phyloP scores from a whole-genome alignment of 352 stramenopile genomes.

The Pythium apleroticum region DNA sequence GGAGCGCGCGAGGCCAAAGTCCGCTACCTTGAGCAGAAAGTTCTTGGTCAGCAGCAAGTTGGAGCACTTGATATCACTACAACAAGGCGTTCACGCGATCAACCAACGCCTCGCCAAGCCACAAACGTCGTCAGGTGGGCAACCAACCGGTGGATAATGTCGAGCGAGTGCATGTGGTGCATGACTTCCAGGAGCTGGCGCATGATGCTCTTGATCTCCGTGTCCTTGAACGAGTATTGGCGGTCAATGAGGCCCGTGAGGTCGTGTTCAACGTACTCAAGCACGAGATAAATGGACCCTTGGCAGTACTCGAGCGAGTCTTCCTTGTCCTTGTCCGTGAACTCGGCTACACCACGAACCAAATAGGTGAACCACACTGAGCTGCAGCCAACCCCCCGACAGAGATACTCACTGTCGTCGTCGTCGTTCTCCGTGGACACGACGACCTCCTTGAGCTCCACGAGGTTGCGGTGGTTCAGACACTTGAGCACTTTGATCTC shows the following conservation, averaged over 20 bases:
- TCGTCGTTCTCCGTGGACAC: conserved; percentile 86
- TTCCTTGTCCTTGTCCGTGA: conserved; percentile 86
- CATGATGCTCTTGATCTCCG: conserved; percentile 88
- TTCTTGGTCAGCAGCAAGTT: conserved; percentile 81
- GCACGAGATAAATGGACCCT: conserved; percentile 85
- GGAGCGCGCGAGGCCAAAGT: conserved; percentile 85
- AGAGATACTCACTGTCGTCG: conserved; percentile 31
- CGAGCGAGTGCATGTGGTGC: conserved; percentile 85
- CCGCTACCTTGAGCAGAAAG: conserved; percentile 82
- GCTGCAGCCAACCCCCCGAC: neutral
- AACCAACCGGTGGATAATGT: conserved; percentile 82
- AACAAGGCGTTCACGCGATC: neutral
- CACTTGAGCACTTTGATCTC: conserved; percentile 99
- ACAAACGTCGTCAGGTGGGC: neutral
- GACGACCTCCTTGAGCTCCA: conserved; percentile 96
- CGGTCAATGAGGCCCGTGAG: conserved; percentile 87
- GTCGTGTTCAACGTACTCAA: conserved; percentile 90
- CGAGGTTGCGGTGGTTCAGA: conserved; percentile 94
- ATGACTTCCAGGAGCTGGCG: conserved; percentile 85
- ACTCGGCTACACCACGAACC: conserved; percentile 42
- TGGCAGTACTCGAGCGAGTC: conserved; percentile 83
- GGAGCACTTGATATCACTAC: conserved; percentile 92
- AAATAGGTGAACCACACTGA: neutral
- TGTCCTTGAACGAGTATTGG: conserved; percentile 84
- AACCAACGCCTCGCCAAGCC: neutral